Base-by-base conservation (phyloP, 768 basidiomycete species). In the Symmetrospora coprosmae region DNA sequence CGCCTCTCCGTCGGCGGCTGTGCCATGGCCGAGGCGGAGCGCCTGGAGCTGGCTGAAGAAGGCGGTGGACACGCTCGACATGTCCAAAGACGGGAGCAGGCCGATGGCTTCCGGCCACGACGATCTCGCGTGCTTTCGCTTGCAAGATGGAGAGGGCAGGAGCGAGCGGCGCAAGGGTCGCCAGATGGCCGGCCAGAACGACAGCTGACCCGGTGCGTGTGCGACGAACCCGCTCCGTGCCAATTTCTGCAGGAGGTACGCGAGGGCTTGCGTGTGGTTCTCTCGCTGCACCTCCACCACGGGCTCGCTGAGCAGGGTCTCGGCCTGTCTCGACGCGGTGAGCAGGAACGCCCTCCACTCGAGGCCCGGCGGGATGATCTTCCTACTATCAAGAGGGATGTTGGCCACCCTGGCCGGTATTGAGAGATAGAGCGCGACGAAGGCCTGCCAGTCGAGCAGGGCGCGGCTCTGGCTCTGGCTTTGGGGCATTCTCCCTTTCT, bases 391-490 rank as follows among this genome's bases (percentile, higher is more conserved):
- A n/a, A 9, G 4, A 11, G 5, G 23, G 23, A 56, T 31, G 37
- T 56, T 63, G 19, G 62, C 11, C 4, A 59, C 46, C 38, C 35
- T 63, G 25, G 56, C 45, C 7, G 62, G 62, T 21, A 63, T 33
- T 13, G 62, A 31, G 21, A 59, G 40, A 23, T 45, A 58, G 9
- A 46, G 27, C 11, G 40, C 13, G 2, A 58, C 41, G 31, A 58
- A 58, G 11, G 55, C 28, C 55, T 30, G 39, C 55, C 55, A 58
- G 30, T 58, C 55, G 41, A 47, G 40, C 8, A 45, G 14, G 6
- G 23, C 39, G n/a, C n/a, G n/a, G n/a, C n/a, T n/a, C n/a, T n/a
- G n/a, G n/a, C n/a, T n/a, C n/a, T n/a, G n/a, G n/a, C n/a, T n/a
- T n/a, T n/a, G n/a, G n/a, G n/a, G n/a, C n/a, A n/a, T n/a, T n/a